Evolutionary conservation across 345 rosid species (phyloP), one percentile per base, ranked within the genome.

Genomic region (Pugionium cornutum): DNA sequence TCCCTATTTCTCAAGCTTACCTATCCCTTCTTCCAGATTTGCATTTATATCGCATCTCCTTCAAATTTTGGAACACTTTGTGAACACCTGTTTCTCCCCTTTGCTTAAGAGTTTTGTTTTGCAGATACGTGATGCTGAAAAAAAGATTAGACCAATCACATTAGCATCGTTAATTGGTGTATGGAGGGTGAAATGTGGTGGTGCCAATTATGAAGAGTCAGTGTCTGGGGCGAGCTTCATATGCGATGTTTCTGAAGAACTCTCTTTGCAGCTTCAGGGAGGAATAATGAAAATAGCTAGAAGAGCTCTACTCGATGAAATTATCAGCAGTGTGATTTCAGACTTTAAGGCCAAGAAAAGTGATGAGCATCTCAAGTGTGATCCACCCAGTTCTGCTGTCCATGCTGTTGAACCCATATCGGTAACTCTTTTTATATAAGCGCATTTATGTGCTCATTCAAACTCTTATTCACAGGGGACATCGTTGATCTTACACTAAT

Each of bases 261-360:
- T 95, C 73, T 87, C 96, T 73, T 69, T 62, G 66, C 88, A 91
- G 78, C 80, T 95, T 75, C 99, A 91, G 64, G 51, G 79, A 44
- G 91, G 89, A 66, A 82, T 95, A 59, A 70, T 91, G 80, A 88
- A 84, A 79, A 76, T 79, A 34, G 91, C 92, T 46, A 92, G 97
- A 61, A 81, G 92, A 75, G 85, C 86, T 72, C 67, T 86, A 10
- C 69, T 95, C n/a, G 92, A 95, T 77, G 96, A 91, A 76, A 83
- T 95, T 72, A 84, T 91, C 52, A 75, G 89, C 69, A 71, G 75
- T 60, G 68, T 79, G 43, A 84, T 91, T 53, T 73, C 85, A 44
- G 95, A 85, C 55, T 81, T 76, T 56, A 70, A 74, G 66, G 60
- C 69, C 39, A 87, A 80, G 73, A 90, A 80, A 78, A 58, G 69